Percentiles rank a stretch among this genome's conserved stretches.
Conservation (phyloP, 2,329 filamentous ascomycete genomes). For the Diplodia sapinea region DNA sequence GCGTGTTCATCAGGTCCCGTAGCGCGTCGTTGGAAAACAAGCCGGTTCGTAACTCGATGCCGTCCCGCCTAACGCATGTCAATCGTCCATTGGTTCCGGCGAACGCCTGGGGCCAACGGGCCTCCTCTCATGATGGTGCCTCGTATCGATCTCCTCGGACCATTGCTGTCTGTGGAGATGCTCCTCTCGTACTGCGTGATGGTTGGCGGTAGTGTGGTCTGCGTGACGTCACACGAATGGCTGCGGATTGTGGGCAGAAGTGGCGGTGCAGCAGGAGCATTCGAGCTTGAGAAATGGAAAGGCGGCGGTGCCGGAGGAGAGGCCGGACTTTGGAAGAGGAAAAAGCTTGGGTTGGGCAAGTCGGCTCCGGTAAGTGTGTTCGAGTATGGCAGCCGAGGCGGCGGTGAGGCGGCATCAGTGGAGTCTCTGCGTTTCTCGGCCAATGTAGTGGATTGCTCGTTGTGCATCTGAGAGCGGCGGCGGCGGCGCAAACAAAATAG, state of each 20-base stretch:
- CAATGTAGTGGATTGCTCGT: background rate
- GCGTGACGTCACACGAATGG: constrained; percentile 13
- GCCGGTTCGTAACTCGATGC: background rate
- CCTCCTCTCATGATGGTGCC: constrained; percentile 14
- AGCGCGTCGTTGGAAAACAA: background rate
- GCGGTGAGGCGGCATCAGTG: background rate
- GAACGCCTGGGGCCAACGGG: constrained; percentile 8
- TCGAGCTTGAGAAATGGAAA: background rate
- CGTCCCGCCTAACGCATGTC: background rate
- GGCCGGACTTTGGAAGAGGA: background rate
- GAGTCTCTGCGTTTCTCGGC: constrained; percentile 8
- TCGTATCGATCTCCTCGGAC: constrained; percentile 12
- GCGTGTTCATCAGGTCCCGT: background rate
- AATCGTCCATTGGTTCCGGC: constrained; percentile 23
- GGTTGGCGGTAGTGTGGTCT: background rate
- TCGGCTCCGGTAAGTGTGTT: background rate
- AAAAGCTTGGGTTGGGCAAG: background rate
- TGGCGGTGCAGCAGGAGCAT: constrained; percentile 1
- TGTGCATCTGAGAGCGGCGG: background rate
- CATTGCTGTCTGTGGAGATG: background rate
- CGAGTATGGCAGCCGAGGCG: background rate
- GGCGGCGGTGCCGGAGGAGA: background rate
- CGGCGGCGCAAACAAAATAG: constrained; percentile 15
- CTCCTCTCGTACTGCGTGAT: constrained; percentile 2
- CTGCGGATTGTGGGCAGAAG: constrained; percentile 18